These are phyloP conservation scores for Lasiosphaeria hispida DNA, from an alignment of 495 filamentous ascomycete species.

Conservation along the genomic window DNA sequence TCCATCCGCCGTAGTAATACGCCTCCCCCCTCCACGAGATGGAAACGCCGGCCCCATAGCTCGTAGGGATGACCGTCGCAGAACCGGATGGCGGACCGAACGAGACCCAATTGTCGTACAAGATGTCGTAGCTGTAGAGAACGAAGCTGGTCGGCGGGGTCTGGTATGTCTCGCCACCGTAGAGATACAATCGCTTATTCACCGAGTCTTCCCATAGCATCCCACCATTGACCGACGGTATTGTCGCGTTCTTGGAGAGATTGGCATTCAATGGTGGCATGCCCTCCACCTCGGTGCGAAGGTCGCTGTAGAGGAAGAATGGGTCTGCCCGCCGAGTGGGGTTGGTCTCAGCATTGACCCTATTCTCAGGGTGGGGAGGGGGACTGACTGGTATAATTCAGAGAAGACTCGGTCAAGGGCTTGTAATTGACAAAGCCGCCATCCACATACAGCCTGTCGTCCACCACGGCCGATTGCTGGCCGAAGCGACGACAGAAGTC, in stretches of 20 bases:
- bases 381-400: slow-evolving; percentile 46
- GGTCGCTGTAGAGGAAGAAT: slow-evolving; percentile 47
- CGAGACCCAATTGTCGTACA: slow-evolving; percentile 43
- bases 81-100: slow-evolving; percentile 16
- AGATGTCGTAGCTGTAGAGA: slow-evolving; percentile 44
- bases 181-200: slow-evolving; percentile 52
- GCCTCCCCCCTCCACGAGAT: slow-evolving; percentile 25
- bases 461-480: slow-evolving; percentile 49
- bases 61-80: slow-evolving; percentile 18
- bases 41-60: slow-evolving; percentile 27
- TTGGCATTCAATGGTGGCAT: slow-evolving; percentile 48
- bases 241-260: slow-evolving; percentile 45
- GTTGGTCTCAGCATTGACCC: not conserved
- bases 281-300: slow-evolving; percentile 34
- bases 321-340: slow-evolving; percentile 27
- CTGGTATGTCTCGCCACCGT: slow-evolving; percentile 45
- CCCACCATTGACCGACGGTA: slow-evolving; percentile 45
- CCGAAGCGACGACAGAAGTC: slow-evolving; percentile 52
- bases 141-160: slow-evolving; percentile 30
- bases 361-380: not conserved
- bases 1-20: slow-evolving; percentile 47
- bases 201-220: slow-evolving; percentile 50
- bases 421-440: slow-evolving; percentile 49
- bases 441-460: slow-evolving; percentile 51
- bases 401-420: slow-evolving; percentile 39